Conservation (phyloP, 176 grass and related monocot species). For the Triticum aestivum region DNA sequence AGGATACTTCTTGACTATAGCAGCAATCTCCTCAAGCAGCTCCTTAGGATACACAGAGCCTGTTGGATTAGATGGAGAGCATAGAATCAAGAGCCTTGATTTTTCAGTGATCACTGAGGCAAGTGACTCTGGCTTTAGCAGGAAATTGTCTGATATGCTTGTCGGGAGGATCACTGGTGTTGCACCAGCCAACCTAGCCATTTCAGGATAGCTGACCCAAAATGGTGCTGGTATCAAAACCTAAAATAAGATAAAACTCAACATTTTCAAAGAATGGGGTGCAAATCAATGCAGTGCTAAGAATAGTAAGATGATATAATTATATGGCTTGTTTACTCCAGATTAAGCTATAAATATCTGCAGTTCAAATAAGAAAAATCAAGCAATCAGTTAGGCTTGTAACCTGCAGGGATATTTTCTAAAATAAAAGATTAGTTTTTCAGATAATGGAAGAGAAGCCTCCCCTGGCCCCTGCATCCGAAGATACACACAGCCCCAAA, state of each 20-base stretch:
- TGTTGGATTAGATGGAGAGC: conserved; percentile 97
- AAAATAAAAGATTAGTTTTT: background rate
- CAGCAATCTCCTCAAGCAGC: conserved; percentile 81
- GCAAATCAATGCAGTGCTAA: background rate
- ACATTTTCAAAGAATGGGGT: background rate
- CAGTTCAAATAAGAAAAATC: conserved; percentile 9
- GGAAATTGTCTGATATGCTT: conserved; percentile 79
- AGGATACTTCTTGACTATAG: conserved; percentile 81
- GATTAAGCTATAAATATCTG: background rate
- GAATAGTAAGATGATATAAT: background rate
- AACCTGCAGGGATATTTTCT: conserved; percentile 4
- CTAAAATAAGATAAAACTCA: conserved; percentile 33
- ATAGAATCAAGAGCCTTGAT: conserved; percentile 82
- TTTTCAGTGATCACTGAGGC: conserved; percentile 77
- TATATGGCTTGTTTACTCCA: background rate
- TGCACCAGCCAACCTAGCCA: conserved; percentile 84
- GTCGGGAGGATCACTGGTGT: conserved; percentile 79
- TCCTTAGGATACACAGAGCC: conserved; percentile 91
- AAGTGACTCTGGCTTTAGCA: conserved; percentile 63
- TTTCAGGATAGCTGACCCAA: conserved; percentile 97
- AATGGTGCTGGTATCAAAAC: conserved; percentile 89
- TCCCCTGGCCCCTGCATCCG: background rate
- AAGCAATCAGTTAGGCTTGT: background rate
- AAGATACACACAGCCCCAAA: background rate
- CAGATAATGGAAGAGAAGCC: background rate